Evolutionary conservation across 2,329 filamentous ascomycete genomes (phyloP).

Genomic region (Catunica adiposa): DNA sequence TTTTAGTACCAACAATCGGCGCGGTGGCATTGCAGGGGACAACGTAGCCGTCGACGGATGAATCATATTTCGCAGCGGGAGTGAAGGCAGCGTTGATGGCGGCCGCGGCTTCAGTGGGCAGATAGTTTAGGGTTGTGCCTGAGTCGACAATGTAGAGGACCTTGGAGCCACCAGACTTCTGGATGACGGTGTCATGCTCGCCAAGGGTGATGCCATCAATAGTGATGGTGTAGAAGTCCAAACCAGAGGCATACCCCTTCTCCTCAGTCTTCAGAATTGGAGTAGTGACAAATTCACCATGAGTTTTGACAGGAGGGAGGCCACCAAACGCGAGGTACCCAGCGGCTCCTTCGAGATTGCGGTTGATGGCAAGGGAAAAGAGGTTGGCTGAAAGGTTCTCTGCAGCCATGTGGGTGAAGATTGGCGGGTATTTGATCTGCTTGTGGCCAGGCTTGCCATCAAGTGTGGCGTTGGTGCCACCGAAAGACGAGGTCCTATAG

Average conservation of each 20-base stretch:
- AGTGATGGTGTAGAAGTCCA: slow-evolving; percentile 15
- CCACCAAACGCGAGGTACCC: slow-evolving; percentile 12
- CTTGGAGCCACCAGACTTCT: slow-evolving; percentile 13
- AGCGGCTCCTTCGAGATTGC: background rate
- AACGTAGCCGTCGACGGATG: slow-evolving; percentile 18
- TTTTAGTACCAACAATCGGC: slow-evolving; percentile 19
- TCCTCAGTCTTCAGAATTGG: slow-evolving; percentile 8
- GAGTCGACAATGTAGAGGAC: slow-evolving; percentile 18
- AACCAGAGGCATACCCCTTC: background rate
- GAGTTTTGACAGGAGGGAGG: slow-evolving; percentile 7
- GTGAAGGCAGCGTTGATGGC: slow-evolving; percentile 17
- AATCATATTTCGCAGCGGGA: slow-evolving; percentile 17
- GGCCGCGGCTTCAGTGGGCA: slow-evolving; percentile 18
- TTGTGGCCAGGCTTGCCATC: background rate
- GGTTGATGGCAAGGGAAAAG: slow-evolving; percentile 8
- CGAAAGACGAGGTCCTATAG: slow-evolving; percentile 9
- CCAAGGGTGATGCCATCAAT: slow-evolving; percentile 15
- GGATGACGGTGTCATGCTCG: slow-evolving; percentile 13
- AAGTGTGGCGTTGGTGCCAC: background rate
- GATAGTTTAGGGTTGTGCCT: slow-evolving; percentile 19
- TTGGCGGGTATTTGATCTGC: slow-evolving; percentile 6
- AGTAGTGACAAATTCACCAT: slow-evolving; percentile 6
- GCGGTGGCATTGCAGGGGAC: slow-evolving; percentile 18
- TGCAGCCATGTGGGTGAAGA: slow-evolving; percentile 9
- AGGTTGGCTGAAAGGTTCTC: slow-evolving; percentile 3